Percentiles rank a stretch among this genome's conserved stretches.
These are phyloP conservation scores for Diaporthe sp. DNA, from an alignment of 2,329 filamentous ascomycete genomes.

Conservation along the genomic window DNA sequence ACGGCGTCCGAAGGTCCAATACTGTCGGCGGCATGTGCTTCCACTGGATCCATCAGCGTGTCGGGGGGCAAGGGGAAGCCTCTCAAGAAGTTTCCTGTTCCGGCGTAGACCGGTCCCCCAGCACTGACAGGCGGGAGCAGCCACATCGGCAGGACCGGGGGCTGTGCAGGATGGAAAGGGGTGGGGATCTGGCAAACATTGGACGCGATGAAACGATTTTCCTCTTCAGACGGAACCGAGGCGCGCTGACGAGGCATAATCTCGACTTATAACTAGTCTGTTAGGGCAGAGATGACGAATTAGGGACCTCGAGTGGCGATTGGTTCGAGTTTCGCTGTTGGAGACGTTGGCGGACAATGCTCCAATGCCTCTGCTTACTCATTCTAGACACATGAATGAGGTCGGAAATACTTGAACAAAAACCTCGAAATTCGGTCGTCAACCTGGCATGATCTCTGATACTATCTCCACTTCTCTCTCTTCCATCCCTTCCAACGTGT, in stretches of 20 bases:
- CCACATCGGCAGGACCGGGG: slow-evolving; percentile 3
- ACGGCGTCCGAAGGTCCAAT: background rate
- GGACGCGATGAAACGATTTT: slow-evolving; percentile 9
- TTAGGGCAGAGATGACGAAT: background rate
- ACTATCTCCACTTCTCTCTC: no score
- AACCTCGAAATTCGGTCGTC: no score
- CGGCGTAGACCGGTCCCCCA: background rate
- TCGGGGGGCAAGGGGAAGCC: background rate
- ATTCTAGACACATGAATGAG: no score
- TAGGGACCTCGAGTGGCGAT: background rate
- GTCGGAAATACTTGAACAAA: no score
- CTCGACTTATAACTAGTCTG: background rate
- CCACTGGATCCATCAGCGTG: background rate
- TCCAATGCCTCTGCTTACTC: background rate
- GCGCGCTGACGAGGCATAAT: slow-evolving; percentile 10
- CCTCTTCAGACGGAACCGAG: background rate
- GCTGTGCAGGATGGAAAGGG: background rate
- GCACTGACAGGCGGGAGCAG: slow-evolving; percentile 13
- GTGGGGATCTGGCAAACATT: background rate
- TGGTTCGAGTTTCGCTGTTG: background rate
- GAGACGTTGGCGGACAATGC: background rate
- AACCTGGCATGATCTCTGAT: no score
- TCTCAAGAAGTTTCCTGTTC: slow-evolving; percentile 22
- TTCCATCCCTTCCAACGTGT: no score
- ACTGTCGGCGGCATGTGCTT: slow-evolving; percentile 14